Percentiles rank a stretch among this genome's conserved stretches.
phyloP scores from a whole-genome alignment of 148 eudicot genomes.

The Vaccinium vitisidaea region DNA sequence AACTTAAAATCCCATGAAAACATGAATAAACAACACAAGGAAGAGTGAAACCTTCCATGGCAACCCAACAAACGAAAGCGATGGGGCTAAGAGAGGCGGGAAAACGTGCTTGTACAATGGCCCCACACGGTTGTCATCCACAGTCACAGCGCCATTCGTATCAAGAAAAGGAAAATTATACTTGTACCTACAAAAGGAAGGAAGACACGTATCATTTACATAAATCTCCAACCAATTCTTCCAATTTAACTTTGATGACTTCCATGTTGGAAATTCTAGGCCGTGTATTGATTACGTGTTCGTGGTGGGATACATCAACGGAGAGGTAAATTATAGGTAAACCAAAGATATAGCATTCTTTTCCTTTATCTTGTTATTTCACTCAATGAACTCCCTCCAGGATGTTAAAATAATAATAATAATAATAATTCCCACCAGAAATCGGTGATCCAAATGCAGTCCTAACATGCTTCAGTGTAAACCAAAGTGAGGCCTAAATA shows the following conservation, averaged over 20 bases:
- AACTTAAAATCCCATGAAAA: neutral
- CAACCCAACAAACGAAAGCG: slow-evolving; percentile 84
- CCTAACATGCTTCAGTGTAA: neutral
- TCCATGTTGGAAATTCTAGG: neutral
- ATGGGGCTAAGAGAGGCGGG: slow-evolving; percentile 85
- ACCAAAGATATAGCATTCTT: neutral
- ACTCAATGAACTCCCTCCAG: neutral
- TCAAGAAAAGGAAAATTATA: slow-evolving; percentile 84
- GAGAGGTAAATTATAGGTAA: neutral
- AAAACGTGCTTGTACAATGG: slow-evolving; percentile 91
- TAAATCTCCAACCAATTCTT: neutral
- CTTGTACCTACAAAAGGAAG: slow-evolving; percentile 57
- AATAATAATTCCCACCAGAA: neutral
- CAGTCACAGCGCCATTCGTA: slow-evolving; percentile 47
- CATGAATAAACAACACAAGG: neutral
- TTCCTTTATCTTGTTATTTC: neutral
- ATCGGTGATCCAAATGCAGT: neutral
- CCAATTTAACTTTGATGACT: neutral
- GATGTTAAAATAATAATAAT: too few relatives aligned
- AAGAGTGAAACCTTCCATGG: slow-evolving; percentile 69
- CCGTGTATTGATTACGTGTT: neutral
- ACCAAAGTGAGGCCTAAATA: neutral
- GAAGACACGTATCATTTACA: neutral
- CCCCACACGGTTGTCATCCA: slow-evolving; percentile 88
- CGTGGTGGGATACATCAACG: neutral